Percentiles rank a stretch among this genome's conserved stretches.
Conservation (phyloP, 1,284 basidiomycete genomes). For the Naganishia liquefaciens region DNA sequence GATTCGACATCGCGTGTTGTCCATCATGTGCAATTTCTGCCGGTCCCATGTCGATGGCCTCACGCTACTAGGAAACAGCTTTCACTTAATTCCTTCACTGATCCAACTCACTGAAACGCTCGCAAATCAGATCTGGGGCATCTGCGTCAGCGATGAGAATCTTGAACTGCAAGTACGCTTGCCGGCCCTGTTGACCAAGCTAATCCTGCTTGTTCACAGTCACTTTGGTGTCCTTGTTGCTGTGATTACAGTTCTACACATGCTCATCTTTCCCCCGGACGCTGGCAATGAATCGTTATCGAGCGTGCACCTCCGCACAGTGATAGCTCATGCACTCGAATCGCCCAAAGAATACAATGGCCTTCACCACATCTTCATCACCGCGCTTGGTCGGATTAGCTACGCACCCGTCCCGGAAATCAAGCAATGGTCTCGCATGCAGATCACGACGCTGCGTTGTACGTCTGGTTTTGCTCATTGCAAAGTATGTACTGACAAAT, state of each 20-base stretch:
- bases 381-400: conserved; percentile 71
- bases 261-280: conserved; percentile 43
- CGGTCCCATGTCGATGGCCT: conserved; percentile 17
- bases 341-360: conserved; percentile 61
- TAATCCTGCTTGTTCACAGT: conserved; percentile 30
- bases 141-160: conserved; percentile 13
- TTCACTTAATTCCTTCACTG: conserved; percentile 26
- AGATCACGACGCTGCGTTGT: conserved; percentile 46
- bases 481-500: not conserved
- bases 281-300: not conserved
- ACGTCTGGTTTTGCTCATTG: conserved; percentile 28
- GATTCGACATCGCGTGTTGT: conserved; percentile 11
- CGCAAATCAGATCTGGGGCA: conserved; percentile 28
- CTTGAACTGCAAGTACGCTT: conserved; percentile 8
- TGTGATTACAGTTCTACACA: conserved; percentile 44
- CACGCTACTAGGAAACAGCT: conserved; percentile 24
- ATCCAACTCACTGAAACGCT: conserved; percentile 18
- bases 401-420: conserved; percentile 57
- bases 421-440: conserved; percentile 58
- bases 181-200: not conserved
- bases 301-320: conserved; percentile 18
- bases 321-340: conserved; percentile 20
- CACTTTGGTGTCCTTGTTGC: conserved; percentile 40
- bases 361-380: conserved; percentile 71
- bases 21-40: conserved; percentile 14